These are phyloP conservation scores for Cyanidium caldarium DNA, from an alignment of 23 red algal species.

Conservation along the genomic window DNA sequence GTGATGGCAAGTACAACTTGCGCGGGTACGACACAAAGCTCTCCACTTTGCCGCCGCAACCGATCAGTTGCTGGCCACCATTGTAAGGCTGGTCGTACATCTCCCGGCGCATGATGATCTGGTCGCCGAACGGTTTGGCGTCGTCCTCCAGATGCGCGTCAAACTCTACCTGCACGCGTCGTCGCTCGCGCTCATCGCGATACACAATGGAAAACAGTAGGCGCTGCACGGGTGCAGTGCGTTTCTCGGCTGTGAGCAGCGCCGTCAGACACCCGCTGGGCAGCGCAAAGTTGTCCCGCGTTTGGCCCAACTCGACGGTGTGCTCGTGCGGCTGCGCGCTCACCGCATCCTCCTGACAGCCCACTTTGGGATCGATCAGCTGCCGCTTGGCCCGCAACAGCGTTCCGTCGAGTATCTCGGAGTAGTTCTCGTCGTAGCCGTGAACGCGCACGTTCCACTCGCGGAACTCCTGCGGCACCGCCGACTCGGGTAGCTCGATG, in stretches of 20 bases:
- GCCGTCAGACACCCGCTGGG: background rate
- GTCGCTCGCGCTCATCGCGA: background rate
- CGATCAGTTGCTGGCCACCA: background rate
- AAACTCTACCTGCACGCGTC: background rate
- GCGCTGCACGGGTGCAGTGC: no score
- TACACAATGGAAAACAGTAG: background rate
- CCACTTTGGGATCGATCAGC: background rate
- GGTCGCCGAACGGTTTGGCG: background rate
- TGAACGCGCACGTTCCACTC: background rate
- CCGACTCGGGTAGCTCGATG: background rate
- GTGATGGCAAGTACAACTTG: background rate
- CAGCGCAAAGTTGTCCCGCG: background rate
- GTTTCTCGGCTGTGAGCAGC: background rate
- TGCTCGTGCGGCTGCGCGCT: background rate
- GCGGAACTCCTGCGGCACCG: background rate
- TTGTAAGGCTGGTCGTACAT: slow-evolving; percentile 4
- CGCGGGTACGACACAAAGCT: background rate
- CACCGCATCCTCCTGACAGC: slow-evolving; percentile 1
- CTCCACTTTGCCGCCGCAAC: background rate
- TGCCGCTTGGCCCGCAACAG: background rate
- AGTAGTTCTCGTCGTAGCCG: background rate
- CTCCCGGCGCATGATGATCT: background rate
- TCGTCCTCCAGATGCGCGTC: background rate
- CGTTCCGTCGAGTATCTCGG: background rate
- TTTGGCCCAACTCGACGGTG: background rate